Percentiles rank a stretch among this genome's conserved stretches.
These are phyloP conservation scores for Cryphonectria radicalis DNA, from an alignment of 2,329 filamentous ascomycete genomes.

Conservation along the genomic window DNA sequence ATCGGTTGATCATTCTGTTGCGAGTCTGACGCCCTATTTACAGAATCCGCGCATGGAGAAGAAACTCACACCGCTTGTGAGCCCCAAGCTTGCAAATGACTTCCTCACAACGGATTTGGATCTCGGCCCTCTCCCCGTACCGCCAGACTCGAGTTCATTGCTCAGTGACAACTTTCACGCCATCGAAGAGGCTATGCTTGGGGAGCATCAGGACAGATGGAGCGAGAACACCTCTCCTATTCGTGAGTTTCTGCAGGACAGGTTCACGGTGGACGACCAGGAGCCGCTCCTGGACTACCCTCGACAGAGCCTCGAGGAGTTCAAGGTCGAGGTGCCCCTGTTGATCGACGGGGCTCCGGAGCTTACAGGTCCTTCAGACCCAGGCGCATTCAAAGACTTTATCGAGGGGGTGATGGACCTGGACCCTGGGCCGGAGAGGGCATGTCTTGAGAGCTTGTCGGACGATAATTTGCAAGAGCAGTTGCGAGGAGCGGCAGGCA, in stretches of 20 bases:
- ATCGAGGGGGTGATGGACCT: slow-evolving; percentile 29
- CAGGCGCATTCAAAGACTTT: slow-evolving; percentile 27
- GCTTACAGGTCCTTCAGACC: not conserved
- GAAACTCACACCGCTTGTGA: slow-evolving; percentile 35
- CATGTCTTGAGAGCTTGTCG: slow-evolving; percentile 7
- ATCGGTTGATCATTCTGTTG: not conserved
- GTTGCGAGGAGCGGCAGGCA: slow-evolving; percentile 28
- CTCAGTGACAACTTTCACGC: slow-evolving; percentile 33
- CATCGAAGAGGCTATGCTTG: slow-evolving; percentile 33
- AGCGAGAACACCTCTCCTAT: slow-evolving; percentile 29
- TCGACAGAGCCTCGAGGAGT: slow-evolving; percentile 21
- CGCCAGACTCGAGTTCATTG: slow-evolving; percentile 31
- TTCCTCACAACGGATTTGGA: slow-evolving; percentile 31
- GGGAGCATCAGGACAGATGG: slow-evolving; percentile 32
- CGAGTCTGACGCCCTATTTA: not conserved
- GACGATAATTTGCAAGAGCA: slow-evolving; percentile 12
- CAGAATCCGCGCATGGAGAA: slow-evolving; percentile 30
- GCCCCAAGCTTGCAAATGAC: slow-evolving; percentile 27
- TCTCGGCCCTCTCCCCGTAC: slow-evolving; percentile 31
- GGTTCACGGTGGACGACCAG: slow-evolving; percentile 19
- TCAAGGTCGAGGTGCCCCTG: slow-evolving; percentile 35
- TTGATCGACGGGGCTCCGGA: slow-evolving; percentile 26
- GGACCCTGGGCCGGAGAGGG: not conserved
- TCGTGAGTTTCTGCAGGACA: slow-evolving; percentile 13
- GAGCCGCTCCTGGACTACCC: slow-evolving; percentile 6